phyloP scores from a whole-genome alignment of 768 basidiomycete genomes.

The Auriculariales sp. region DNA sequence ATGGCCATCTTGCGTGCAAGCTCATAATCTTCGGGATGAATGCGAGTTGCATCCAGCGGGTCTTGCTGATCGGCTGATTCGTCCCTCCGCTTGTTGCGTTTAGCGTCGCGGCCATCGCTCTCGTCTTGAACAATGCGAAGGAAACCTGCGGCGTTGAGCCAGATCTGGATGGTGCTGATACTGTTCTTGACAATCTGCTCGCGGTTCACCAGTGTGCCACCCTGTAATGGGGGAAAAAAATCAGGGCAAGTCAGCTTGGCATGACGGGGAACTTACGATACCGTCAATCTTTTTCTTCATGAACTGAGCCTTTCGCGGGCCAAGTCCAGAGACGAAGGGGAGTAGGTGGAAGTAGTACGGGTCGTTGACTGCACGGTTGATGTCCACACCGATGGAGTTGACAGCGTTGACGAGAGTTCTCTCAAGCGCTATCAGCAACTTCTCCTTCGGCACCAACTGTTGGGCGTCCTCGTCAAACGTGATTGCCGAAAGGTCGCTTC shows the following conservation, averaged over 20 bases:
- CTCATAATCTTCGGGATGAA: slow-evolving; percentile 96
- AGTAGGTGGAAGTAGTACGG: slow-evolving; percentile 78
- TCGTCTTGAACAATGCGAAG: slow-evolving; percentile 73
- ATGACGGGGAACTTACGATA: slow-evolving; percentile 33
- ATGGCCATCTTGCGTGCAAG: slow-evolving; percentile 97
- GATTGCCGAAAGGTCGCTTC: slow-evolving; percentile 68
- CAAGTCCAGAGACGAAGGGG: slow-evolving; percentile 84
- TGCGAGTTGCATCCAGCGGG: slow-evolving; percentile 86
- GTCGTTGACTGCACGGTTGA: slow-evolving; percentile 85
- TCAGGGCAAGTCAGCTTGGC: background rate
- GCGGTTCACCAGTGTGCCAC: slow-evolving; percentile 75
- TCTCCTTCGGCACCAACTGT: slow-evolving; percentile 77
- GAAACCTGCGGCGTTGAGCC: slow-evolving; percentile 87
- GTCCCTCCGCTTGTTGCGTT: slow-evolving; percentile 47
- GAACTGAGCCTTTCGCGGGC: slow-evolving; percentile 83
- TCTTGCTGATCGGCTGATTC: slow-evolving; percentile 63
- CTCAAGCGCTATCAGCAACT: slow-evolving; percentile 68
- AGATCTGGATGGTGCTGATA: slow-evolving; percentile 73
- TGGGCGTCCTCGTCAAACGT: slow-evolving; percentile 78
- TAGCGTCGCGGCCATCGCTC: slow-evolving; percentile 12
- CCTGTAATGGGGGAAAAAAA: slow-evolving; percentile 29
- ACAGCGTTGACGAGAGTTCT: slow-evolving; percentile 79
- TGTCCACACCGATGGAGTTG: slow-evolving; percentile 89
- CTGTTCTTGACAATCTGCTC: slow-evolving; percentile 74
- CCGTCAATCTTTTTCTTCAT: slow-evolving; percentile 68